Percentiles rank a stretch among this genome's conserved stretches.
These are phyloP conservation scores for Sarocladium oryzae DNA, from an alignment of 2,329 filamentous ascomycete species.

Conservation along the genomic window DNA sequence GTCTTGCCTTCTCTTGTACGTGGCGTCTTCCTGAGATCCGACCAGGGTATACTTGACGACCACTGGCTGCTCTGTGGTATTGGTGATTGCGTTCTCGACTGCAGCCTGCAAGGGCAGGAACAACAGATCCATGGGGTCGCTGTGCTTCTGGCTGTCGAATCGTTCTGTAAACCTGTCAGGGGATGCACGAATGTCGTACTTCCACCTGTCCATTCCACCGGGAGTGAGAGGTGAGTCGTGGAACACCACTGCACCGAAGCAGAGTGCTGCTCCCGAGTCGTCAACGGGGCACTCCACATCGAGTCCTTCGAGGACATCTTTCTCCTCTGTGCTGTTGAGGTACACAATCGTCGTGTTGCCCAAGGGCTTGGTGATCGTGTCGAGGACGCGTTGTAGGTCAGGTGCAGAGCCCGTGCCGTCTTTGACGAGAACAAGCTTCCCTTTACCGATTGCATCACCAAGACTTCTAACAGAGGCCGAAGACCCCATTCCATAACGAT, in stretches of 20 bases:
- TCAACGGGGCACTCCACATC: neutral
- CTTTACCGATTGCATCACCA: neutral
- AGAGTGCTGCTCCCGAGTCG: neutral
- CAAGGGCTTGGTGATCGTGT: neutral
- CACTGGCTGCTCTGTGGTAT: neutral
- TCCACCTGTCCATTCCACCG: neutral
- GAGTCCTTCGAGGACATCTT: neutral
- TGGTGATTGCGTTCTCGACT: constrained; percentile 1
- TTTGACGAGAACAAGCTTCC: neutral
- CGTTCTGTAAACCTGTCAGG: neutral
- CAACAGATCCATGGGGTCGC: neutral
- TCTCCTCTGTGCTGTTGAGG: neutral
- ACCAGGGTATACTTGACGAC: neutral
- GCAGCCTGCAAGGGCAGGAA: constrained; percentile 3
- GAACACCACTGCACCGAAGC: constrained; percentile 6
- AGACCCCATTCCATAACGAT: constrained; percentile 12
- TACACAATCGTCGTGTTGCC: neutral
- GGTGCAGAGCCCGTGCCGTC: neutral
- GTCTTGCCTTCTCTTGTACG: neutral
- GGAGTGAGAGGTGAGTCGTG: neutral
- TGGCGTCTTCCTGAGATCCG: neutral
- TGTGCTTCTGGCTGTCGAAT: neutral
- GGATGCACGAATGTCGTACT: neutral
- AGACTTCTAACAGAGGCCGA: neutral
- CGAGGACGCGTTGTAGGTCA: neutral